Evolutionary conservation across 2,329 filamentous ascomycete genomes (phyloP), one percentile per base, ranked within the genome.

Genomic region (Coniochaeta hoffmannii): DNA sequence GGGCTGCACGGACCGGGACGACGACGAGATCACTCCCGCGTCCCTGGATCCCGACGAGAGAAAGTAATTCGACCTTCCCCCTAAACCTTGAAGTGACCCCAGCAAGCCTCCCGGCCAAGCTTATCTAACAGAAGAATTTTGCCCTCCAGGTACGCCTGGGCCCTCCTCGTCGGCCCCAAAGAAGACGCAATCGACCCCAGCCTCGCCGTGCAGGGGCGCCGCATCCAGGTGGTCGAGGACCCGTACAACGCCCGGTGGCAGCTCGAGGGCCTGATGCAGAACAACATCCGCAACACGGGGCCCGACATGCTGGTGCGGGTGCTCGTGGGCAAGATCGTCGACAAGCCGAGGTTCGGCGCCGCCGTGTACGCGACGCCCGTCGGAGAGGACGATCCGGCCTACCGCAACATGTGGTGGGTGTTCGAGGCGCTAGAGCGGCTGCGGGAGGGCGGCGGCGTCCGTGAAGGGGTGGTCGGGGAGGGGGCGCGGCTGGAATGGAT

Each of bases 341-440:
- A 72, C 28, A 66, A 69, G 32, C 77, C 56, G 64, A 77, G 9
- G 68, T 2, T 26, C 10, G 26, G 4, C 2, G 15, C 32, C 19
- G 24, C 22, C 72, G 35, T 65, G 5, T 19, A 15, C 44, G 24
- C 68, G 28, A 66, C 22, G 10, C 49, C 28, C 26, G 49, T 46
- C 10, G n/a, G 19, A 17, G 41, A 46, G 24, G 22, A 46, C 41
- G 7, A 5, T 12, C n/a, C 4, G 19, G 9, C 41, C 19, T 46
- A 46, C 41, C 41, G 41, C 11, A 46, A 46, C 41, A 26, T 15
- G 12, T 5, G 5, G 4, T 46, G 41, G 41, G 19, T 46, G 41
- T 28, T 28, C 9, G 41, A 46, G 19, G 41, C 24, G 11, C 24
- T 26, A 5, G 12, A 2, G 22, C 10, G 6, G 41, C 41, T 46